phyloP scores from a whole-genome alignment of 306 rosid species.

The Dalbergia cochinchinensis region DNA sequence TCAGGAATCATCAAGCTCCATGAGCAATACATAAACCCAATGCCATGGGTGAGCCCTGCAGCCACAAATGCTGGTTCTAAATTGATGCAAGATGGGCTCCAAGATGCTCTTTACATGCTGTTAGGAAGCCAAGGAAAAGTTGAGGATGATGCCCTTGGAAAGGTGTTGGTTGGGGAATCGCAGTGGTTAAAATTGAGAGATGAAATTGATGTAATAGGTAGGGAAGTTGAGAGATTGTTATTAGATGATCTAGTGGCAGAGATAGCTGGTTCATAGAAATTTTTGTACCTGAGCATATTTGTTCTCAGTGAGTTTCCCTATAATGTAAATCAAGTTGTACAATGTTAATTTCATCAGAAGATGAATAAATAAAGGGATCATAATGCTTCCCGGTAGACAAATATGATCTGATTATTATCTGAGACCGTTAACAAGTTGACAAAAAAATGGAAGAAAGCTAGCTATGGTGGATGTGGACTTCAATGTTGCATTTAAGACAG shows the following conservation, averaged over 20 bases:
- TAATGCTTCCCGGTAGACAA: slow-evolving; percentile 27
- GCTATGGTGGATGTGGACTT: neutral
- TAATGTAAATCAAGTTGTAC: slow-evolving; percentile 60
- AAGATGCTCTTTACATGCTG: slow-evolving; percentile 56
- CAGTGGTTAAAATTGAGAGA: slow-evolving; percentile 69
- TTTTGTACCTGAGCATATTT: slow-evolving; percentile 45
- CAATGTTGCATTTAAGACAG: neutral
- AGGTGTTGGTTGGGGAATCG: slow-evolving; percentile 58
- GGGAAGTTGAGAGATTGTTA: slow-evolving; percentile 68
- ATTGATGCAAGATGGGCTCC: slow-evolving; percentile 51
- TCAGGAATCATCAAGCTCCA: slow-evolving; percentile 62
- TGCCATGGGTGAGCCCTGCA: slow-evolving; percentile 64
- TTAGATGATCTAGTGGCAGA: slow-evolving; percentile 79
- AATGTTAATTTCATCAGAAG: slow-evolving; percentile 59
- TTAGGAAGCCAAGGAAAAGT: slow-evolving; percentile 58
- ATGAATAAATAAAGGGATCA: slow-evolving; percentile 65
- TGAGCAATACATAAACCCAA: slow-evolving; percentile 55
- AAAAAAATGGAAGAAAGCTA: neutral
- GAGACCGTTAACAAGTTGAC: neutral
- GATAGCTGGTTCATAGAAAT: slow-evolving; percentile 56
- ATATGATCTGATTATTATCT: neutral
- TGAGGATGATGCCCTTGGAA: slow-evolving; percentile 58
- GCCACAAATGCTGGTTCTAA: slow-evolving; percentile 41
- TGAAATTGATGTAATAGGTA: slow-evolving; percentile 68
- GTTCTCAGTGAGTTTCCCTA: slow-evolving; percentile 41